phyloP scores from a whole-genome alignment of 768 basidiomycete species.

The Suillus bovinus region DNA sequence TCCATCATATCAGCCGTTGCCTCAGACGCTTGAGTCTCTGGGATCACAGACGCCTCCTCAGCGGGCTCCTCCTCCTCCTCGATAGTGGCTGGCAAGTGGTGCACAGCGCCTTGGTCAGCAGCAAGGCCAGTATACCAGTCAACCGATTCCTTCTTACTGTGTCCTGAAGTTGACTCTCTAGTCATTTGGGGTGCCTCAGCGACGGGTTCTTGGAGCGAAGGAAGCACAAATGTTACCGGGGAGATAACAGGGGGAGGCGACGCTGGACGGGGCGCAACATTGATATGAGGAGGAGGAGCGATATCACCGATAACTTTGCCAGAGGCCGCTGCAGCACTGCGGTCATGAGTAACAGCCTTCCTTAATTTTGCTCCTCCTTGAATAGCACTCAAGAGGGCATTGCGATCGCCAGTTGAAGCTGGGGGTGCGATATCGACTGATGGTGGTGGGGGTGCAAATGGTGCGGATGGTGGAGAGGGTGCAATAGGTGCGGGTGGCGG shows the following conservation, averaged over 20 bases:
- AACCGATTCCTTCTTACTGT: conserved; percentile 71
- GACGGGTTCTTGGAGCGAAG: conserved; percentile 20
- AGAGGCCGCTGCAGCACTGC: conserved; percentile 65
- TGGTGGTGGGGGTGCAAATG: conserved; percentile 32
- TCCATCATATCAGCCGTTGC: conserved; percentile 53
- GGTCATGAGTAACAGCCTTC: conserved; percentile 82
- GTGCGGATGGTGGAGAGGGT: conserved; percentile 32
- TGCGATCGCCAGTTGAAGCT: conserved; percentile 47
- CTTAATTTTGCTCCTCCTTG: conserved; percentile 70
- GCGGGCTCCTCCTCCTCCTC: conserved; percentile 64
- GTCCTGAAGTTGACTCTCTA: conserved; percentile 21
- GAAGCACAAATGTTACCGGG: conserved; percentile 12
- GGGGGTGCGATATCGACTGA: conserved; percentile 33
- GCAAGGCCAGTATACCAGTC: conserved; percentile 93
- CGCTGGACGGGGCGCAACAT: conserved; percentile 40
- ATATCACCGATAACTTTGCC: conserved; percentile 80
- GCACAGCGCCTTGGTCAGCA: conserved; percentile 55
- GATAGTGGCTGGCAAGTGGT: conserved; percentile 48
- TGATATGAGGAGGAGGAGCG: conserved; percentile 71
- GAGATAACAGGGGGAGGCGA: conserved; percentile 36
- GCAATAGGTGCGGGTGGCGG: conserved; percentile 37
- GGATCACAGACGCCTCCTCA: conserved; percentile 39
- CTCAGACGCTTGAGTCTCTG: conserved; percentile 60
- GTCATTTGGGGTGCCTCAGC: conserved; percentile 18
- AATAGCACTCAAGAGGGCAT: conserved; percentile 77